A percentile compares a stretch with the other conserved stretches of the same genome.
These are phyloP conservation scores for Psilocybe sp. DNA, from an alignment of 768 basidiomycete species.

Conservation along the genomic window DNA sequence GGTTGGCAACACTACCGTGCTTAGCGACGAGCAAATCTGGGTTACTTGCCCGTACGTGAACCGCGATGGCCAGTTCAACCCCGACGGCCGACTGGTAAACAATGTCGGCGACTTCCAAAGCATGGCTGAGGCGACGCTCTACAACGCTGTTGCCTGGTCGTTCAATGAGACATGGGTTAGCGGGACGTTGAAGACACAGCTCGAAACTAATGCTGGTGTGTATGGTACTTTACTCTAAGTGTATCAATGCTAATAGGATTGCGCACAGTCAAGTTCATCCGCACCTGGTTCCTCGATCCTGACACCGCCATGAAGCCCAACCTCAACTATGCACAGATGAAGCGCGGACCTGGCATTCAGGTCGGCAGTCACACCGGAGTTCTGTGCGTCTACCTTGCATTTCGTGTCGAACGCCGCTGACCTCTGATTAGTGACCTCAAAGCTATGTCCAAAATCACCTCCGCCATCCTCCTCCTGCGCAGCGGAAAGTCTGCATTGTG, in stretches of 20 bases:
- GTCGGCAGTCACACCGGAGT: slow-evolving; percentile 51
- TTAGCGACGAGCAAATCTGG: slow-evolving; percentile 57
- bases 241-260: background rate
- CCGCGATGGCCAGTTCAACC: slow-evolving; percentile 64
- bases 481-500: slow-evolving; percentile 47
- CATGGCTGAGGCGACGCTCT: slow-evolving; percentile 58
- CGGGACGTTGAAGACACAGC: slow-evolving; percentile 33
- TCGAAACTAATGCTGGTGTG: slow-evolving; percentile 41
- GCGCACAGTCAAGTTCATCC: slow-evolving; percentile 38
- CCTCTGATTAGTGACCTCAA: slow-evolving; percentile 46
- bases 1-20: slow-evolving; percentile 54
- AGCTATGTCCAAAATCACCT: slow-evolving; percentile 53
- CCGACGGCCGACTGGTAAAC: slow-evolving; percentile 56
- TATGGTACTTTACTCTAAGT: background rate
- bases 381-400: slow-evolving; percentile 33
- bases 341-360: slow-evolving; percentile 36
- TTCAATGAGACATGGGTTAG: slow-evolving; percentile 18
- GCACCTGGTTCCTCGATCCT: slow-evolving; percentile 59
- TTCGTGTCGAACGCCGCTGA: background rate
- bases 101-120: slow-evolving; percentile 53
- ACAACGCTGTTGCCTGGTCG: slow-evolving; percentile 56
- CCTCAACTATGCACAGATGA: slow-evolving; percentile 55
- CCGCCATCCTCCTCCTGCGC: slow-evolving; percentile 52
- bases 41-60: slow-evolving; percentile 51
- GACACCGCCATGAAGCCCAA: slow-evolving; percentile 64